Conservation (phyloP, 2,329 filamentous ascomycete genomes). For the Domatiomyces globalis region DNA sequence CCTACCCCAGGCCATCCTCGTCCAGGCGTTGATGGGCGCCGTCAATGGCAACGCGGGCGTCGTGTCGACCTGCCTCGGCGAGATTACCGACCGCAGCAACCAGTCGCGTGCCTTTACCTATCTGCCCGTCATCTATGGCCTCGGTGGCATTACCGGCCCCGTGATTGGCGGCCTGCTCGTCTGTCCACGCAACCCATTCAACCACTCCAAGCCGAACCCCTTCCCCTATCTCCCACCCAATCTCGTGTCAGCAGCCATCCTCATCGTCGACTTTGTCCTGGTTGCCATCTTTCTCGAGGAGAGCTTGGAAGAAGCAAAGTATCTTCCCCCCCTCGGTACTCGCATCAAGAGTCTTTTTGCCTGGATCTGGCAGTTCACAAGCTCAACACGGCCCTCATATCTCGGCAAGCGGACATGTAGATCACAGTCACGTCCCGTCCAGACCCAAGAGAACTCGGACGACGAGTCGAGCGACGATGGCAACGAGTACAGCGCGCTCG, state of each 20-base stretch:
- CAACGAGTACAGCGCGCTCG: slow-evolving; percentile 30
- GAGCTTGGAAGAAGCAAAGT: slow-evolving; percentile 55
- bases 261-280: slow-evolving; percentile 58
- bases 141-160: slow-evolving; percentile 86
- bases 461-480: slow-evolving; percentile 26
- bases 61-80: slow-evolving; percentile 83
- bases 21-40: slow-evolving; percentile 81
- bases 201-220: slow-evolving; percentile 36
- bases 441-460: slow-evolving; percentile 7
- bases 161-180: slow-evolving; percentile 79
- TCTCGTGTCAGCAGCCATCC: slow-evolving; percentile 56
- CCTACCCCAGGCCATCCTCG: slow-evolving; percentile 70
- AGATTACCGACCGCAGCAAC: slow-evolving; percentile 89
- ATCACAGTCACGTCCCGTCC: slow-evolving; percentile 4
- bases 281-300: slow-evolving; percentile 76
- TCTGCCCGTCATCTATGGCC: slow-evolving; percentile 85
- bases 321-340: slow-evolving; percentile 45
- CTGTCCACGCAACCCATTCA: slow-evolving; percentile 44
- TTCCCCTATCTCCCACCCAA: slow-evolving; percentile 84
- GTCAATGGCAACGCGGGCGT: slow-evolving; percentile 92
- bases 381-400: slow-evolving; percentile 45
- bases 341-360: slow-evolving; percentile 47
- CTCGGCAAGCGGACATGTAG: slow-evolving; percentile 20
- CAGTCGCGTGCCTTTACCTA: slow-evolving; percentile 90
- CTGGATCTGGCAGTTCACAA: slow-evolving; percentile 57